These are phyloP conservation scores for Coemansia sp. DNA, from an alignment of 192 early-diverging fungal species.

Conservation along the genomic window DNA sequence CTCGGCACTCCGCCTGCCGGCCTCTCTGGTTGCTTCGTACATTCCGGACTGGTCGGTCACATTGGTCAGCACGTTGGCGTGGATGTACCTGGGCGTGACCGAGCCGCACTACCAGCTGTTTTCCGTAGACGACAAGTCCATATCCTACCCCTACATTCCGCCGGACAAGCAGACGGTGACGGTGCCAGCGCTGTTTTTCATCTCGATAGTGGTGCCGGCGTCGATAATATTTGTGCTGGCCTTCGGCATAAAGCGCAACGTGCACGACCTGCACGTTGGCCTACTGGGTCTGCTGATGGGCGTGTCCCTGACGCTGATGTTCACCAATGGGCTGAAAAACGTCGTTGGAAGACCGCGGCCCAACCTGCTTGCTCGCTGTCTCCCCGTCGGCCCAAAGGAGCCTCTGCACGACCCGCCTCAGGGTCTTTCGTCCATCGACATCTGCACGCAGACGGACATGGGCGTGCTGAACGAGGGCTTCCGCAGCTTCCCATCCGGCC, in stretches of 20 bases:
- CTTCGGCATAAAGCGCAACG: conserved; percentile 27
- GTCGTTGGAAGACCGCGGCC: conserved; percentile 62
- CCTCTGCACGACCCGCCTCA: conserved; percentile 52
- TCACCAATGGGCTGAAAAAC: conserved; percentile 57
- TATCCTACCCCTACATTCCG: conserved; percentile 59
- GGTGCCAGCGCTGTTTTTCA: conserved; percentile 32
- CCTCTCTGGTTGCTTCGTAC: conserved; percentile 24
- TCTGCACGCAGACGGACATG: conserved; percentile 59
- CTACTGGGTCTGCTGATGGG: conserved; percentile 51
- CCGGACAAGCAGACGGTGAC: conserved; percentile 45
- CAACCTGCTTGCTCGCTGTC: conserved; percentile 59
- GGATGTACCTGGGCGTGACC: conserved; percentile 57
- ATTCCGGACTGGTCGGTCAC: conserved; percentile 58
- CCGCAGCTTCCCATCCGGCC: conserved; percentile 84
- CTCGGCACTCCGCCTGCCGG: conserved; percentile 11
- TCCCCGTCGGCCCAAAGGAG: conserved; percentile 17
- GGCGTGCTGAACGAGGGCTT: conserved; percentile 68
- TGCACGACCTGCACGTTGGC: conserved; percentile 52
- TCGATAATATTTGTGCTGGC: conserved; percentile 18
- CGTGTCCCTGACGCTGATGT: conserved; percentile 50
- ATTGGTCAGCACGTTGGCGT: conserved; percentile 54
- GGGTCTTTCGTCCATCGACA: conserved; percentile 58
- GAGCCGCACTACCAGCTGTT: conserved; percentile 70
- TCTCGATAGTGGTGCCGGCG: conserved; percentile 31
- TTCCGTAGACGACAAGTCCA: conserved; percentile 63